Conservation (phyloP, 495 filamentous ascomycete genomes). For the Elaphomyces granulatus region DNA sequence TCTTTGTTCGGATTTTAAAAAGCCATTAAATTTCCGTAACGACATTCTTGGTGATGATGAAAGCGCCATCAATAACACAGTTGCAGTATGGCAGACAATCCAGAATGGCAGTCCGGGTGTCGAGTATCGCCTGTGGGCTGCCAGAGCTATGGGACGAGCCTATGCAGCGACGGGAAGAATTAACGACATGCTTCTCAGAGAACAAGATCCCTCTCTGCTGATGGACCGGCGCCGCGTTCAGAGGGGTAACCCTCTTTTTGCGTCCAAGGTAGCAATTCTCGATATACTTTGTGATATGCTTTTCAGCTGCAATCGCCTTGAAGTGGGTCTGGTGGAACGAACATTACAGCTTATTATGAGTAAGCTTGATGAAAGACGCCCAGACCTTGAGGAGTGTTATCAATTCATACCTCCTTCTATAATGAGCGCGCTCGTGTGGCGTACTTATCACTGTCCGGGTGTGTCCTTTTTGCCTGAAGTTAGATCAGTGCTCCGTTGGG, state of each 20-base stretch:
- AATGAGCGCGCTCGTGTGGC: conserved; percentile 32
- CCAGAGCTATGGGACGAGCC: conserved; percentile 65
- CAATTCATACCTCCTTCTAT: conserved; percentile 25
- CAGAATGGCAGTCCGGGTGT: conserved; percentile 42
- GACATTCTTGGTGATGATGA: conserved; percentile 50
- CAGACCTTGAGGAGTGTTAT: conserved; percentile 35
- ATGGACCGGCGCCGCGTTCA: not conserved
- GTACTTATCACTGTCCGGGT: conserved; percentile 25
- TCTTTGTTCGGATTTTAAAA: conserved; percentile 56
- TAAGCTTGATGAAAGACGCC: conserved; percentile 30
- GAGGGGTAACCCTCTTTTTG: conserved; percentile 8
- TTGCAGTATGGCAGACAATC: conserved; percentile 62
- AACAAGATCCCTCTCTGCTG: conserved; percentile 18
- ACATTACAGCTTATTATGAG: conserved; percentile 59
- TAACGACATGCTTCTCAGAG: conserved; percentile 23
- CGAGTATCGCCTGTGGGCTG: conserved; percentile 72
- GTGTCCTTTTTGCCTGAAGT: conserved; percentile 8
- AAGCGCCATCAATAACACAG: conserved; percentile 42
- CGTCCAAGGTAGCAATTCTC: conserved; percentile 42
- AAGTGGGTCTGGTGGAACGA: conserved; percentile 63
- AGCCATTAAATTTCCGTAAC: conserved; percentile 35
- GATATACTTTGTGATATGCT: conserved; percentile 53
- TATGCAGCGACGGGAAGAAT: conserved; percentile 63
- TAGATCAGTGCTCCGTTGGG: not conserved
- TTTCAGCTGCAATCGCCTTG: conserved; percentile 42